Percentiles rank a stretch among this genome's conserved stretches.
Evolutionary conservation across 129 eudicot genomes (phyloP).

Genomic region (Flaveria robusta): DNA sequence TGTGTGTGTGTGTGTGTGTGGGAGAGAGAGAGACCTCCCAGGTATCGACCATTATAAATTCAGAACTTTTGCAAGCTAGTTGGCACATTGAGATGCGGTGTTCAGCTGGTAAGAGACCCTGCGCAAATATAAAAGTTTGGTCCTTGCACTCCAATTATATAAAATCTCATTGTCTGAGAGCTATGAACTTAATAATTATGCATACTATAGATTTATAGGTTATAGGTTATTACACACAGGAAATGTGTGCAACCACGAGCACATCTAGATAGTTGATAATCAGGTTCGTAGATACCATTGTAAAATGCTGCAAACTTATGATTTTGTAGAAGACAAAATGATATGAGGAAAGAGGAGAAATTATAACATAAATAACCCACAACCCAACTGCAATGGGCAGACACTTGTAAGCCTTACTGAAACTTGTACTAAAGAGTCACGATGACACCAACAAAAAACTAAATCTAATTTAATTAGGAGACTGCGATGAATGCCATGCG

Average conservation of each 20-base stretch:
- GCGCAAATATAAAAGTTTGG: neutral
- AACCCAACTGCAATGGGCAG: neutral
- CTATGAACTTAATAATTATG: neutral
- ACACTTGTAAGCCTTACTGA: neutral
- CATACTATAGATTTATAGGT: neutral
- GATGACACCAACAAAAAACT: neutral
- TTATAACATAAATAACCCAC: neutral
- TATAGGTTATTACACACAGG: neutral
- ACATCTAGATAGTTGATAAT: neutral
- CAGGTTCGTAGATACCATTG: neutral
- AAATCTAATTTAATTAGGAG: neutral
- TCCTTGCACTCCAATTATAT: neutral
- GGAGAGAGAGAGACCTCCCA: slow-evolving; percentile 78
- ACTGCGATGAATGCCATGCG: neutral
- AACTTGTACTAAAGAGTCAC: neutral
- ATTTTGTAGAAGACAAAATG: neutral
- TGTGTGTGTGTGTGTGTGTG: neutral
- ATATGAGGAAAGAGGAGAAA: neutral
- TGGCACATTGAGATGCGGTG: slow-evolving; percentile 83
- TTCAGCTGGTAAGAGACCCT: slow-evolving; percentile 80
- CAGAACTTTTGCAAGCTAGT: slow-evolving; percentile 80
- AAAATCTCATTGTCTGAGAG: neutral
- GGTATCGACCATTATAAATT: slow-evolving; percentile 78
- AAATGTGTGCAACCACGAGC: slow-evolving; percentile 6
- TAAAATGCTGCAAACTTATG: neutral